Evolutionary conservation across 352 stramenopile genomes (phyloP).

Genomic region (Phytophthora litchii): DNA sequence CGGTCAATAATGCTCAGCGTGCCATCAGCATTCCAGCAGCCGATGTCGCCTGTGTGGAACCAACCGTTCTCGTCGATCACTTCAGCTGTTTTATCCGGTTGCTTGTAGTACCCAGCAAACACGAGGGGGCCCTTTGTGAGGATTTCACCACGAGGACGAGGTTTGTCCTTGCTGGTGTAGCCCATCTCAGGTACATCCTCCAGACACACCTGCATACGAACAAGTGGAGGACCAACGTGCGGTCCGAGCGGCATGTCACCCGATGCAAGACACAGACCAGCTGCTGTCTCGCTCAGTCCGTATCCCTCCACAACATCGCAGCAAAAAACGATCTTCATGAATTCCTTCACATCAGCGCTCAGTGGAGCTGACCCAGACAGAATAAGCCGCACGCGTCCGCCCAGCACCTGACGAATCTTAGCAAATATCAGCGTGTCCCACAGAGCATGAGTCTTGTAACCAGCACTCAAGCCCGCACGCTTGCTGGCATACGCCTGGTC

Average conservation of each 20-base stretch:
- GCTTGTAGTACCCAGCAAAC: conserved; percentile 96
- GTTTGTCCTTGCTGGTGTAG: conserved; percentile 90
- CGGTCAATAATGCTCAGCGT: conserved; percentile 92
- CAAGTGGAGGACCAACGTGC: conserved; percentile 92
- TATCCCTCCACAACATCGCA: conserved; percentile 95
- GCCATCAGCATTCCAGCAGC: conserved; percentile 94
- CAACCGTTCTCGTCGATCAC: conserved; percentile 93
- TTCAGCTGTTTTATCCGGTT: conserved; percentile 91
- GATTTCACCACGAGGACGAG: conserved; percentile 69
- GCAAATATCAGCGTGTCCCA: conserved; percentile 97
- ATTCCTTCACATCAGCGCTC: conserved; percentile 93
- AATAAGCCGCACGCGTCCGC: conserved; percentile 90
- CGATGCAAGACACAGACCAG: conserved; percentile 75
- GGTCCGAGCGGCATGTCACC: conserved; percentile 67
- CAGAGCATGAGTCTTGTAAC: conserved; percentile 75
- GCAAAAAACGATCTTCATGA: conserved; percentile 95
- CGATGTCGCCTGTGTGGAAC: conserved; percentile 98
- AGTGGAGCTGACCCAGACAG: conserved; percentile 94
- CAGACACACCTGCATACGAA: conserved; percentile 91
- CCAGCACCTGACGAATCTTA: conserved; percentile 93
- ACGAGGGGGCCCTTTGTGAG: conserved; percentile 78
- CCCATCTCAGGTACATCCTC: conserved; percentile 97
- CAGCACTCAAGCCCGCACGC: conserved; percentile 48
- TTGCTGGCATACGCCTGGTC: conserved; percentile 69
- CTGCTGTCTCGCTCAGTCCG: conserved; percentile 95